Percentiles rank a stretch among this genome's conserved stretches.
phyloP scores from a whole-genome alignment of 2,329 filamentous ascomycete species.

The Alternaria alternata region DNA sequence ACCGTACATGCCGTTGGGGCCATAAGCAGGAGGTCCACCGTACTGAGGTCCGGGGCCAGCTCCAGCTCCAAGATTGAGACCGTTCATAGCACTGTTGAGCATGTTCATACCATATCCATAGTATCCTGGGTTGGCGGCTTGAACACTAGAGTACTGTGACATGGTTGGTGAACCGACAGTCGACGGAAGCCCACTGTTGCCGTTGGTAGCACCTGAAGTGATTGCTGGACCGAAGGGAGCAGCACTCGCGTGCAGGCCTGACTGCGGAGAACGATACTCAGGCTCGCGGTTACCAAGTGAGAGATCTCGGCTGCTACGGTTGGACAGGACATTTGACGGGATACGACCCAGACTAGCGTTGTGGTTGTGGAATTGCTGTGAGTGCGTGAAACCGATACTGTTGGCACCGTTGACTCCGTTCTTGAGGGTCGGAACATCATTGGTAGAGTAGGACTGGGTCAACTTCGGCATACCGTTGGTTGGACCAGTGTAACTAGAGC shows the following conservation, averaged over 20 bases:
- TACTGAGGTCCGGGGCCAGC: constrained; percentile 50
- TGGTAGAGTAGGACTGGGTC: constrained; percentile 88
- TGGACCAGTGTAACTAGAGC: constrained; percentile 61
- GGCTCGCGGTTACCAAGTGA: constrained; percentile 60
- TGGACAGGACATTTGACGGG: constrained; percentile 69
- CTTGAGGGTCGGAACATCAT: constrained; percentile 87
- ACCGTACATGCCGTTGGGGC: constrained; percentile 35
- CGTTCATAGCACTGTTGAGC: constrained; percentile 73
- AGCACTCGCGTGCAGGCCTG: constrained; percentile 80
- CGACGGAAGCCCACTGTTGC: constrained; percentile 28
- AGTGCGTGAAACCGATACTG: constrained; percentile 54
- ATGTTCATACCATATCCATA: constrained; percentile 67
- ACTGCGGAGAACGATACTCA: constrained; percentile 68
- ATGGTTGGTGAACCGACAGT: constrained; percentile 42
- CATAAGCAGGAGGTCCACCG: constrained; percentile 38
- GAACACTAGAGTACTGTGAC: constrained; percentile 43
- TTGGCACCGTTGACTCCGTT: constrained; percentile 58
- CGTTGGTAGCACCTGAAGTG: constrained; percentile 41
- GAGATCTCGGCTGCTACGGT: constrained; percentile 77
- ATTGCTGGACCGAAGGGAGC: constrained; percentile 76
- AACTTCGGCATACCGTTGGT: constrained; percentile 73
- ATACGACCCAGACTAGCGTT: constrained; percentile 84
- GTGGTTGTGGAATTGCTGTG: constrained; percentile 72
- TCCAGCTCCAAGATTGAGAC: constrained; percentile 56
- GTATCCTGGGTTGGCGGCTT: constrained; percentile 44